Percentiles rank a stretch among this genome's conserved stretches.
Evolutionary conservation across 768 basidiomycete genomes (phyloP).

Genomic region (Termitomyces sp.): DNA sequence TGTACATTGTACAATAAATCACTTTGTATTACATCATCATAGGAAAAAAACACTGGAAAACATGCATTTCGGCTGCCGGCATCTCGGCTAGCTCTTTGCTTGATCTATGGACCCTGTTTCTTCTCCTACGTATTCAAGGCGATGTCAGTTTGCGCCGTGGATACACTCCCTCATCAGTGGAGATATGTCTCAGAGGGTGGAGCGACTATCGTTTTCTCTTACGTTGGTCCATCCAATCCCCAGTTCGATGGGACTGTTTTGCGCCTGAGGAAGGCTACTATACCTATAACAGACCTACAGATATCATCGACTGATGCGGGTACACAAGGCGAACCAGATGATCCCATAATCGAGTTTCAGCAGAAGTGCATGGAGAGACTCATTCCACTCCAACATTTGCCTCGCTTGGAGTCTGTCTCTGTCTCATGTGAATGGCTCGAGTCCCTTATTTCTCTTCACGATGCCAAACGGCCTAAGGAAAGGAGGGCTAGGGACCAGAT

Average conservation of each 20-base stretch:
- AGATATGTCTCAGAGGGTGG: conserved; percentile 90
- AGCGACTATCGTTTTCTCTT: conserved; percentile 84
- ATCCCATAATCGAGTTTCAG: conserved; percentile 51
- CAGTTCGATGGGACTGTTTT: conserved; percentile 62
- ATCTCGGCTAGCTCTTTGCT: neutral
- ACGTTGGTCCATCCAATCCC: conserved; percentile 48
- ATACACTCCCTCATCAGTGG: conserved; percentile 56
- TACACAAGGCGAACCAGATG: conserved; percentile 26
- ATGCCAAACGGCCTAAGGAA: conserved; percentile 47
- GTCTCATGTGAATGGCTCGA: conserved; percentile 54
- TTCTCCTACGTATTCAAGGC: neutral
- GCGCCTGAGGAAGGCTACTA: conserved; percentile 61
- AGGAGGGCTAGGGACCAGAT: conserved; percentile 54
- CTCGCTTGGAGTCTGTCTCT: conserved; percentile 47
- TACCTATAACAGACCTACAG: conserved; percentile 5
- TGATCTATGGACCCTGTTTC: neutral
- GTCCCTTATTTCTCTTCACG: conserved; percentile 37
- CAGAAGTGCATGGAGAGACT: conserved; percentile 56
- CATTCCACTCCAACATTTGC: conserved; percentile 55
- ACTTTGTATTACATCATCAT: too few species aligned
- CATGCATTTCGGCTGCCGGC: neutral
- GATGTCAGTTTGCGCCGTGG: conserved; percentile 21
- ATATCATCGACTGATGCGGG: neutral
- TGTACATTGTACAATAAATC: too few species aligned
- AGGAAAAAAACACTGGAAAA: too few species aligned